Evolutionary conservation across 2,329 filamentous ascomycete species (phyloP).

Genomic region (Waltergamsia citrina): DNA sequence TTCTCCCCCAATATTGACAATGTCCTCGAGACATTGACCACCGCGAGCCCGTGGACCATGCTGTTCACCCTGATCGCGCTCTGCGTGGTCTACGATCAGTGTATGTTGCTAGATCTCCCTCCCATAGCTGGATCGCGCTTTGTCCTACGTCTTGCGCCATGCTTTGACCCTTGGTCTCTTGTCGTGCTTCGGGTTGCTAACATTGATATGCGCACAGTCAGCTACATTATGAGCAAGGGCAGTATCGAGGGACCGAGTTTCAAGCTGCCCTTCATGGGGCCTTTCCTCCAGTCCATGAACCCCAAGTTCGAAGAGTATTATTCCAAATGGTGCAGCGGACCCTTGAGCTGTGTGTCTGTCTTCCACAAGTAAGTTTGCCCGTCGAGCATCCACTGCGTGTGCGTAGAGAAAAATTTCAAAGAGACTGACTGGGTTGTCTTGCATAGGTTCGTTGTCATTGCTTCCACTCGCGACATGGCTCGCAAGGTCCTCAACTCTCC

Average conservation of each 20-base stretch:
- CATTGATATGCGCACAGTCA: slow-evolving; percentile 39
- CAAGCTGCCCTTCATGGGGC: slow-evolving; percentile 87
- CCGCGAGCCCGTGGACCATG: slow-evolving; percentile 51
- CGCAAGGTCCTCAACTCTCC: slow-evolving; percentile 97
- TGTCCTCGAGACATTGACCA: slow-evolving; percentile 45
- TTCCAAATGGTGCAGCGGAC: slow-evolving; percentile 84
- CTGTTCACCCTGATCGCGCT: slow-evolving; percentile 60
- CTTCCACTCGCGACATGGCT: slow-evolving; percentile 87
- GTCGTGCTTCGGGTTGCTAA: background rate
- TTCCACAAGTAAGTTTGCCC: slow-evolving; percentile 78
- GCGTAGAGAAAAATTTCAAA: background rate
- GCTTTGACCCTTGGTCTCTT: background rate
- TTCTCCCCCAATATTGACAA: slow-evolving; percentile 47
- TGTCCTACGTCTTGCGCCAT: slow-evolving; percentile 5
- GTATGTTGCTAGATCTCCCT: slow-evolving; percentile 57
- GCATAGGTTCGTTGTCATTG: slow-evolving; percentile 90
- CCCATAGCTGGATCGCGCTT: background rate
- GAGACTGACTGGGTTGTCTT: background rate
- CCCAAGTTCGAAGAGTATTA: slow-evolving; percentile 89
- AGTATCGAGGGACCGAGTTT: slow-evolving; percentile 63
- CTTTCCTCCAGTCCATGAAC: slow-evolving; percentile 85
- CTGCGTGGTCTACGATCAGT: slow-evolving; percentile 79
- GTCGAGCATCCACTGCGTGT: background rate
- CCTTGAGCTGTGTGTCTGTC: slow-evolving; percentile 92
- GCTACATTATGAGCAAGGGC: slow-evolving; percentile 67